Percentiles rank a stretch among this genome's conserved stretches.
These are phyloP conservation scores for Coniella vitis DNA, from an alignment of 2,329 filamentous ascomycete genomes.

Conservation along the genomic window DNA sequence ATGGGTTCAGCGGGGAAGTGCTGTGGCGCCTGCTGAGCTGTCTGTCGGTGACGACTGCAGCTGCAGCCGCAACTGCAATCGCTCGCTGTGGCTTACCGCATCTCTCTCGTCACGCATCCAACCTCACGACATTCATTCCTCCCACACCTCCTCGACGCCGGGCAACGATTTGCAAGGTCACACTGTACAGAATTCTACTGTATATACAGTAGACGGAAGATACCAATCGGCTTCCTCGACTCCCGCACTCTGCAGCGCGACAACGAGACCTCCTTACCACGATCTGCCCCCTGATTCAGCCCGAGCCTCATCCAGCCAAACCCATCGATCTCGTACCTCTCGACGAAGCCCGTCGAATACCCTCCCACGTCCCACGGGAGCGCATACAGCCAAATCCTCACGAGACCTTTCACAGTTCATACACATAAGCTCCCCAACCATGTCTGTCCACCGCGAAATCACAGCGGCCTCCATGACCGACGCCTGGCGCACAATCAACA, in stretches of 20 bases:
- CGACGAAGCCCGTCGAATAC: no score
- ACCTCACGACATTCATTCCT: neutral
- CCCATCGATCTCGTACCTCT: no score
- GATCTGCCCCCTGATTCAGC: neutral
- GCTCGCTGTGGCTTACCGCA: neutral
- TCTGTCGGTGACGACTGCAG: slow-evolving; percentile 5
- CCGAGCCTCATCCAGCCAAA: neutral
- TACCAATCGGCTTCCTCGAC: neutral
- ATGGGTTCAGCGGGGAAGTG: slow-evolving; percentile 2
- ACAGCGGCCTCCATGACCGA: slow-evolving; percentile 53
- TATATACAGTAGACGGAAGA: neutral
- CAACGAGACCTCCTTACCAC: no score
- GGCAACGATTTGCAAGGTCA: neutral
- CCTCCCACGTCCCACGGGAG: no score
- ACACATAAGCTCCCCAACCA: slow-evolving; percentile 26
- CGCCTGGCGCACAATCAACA: slow-evolving; percentile 83
- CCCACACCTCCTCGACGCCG: neutral
- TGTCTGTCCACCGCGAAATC: slow-evolving; percentile 65
- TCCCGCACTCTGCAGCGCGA: neutral
- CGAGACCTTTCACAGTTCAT: no score
- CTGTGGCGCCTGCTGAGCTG: slow-evolving; percentile 5
- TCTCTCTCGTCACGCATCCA: neutral
- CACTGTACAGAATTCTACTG: no score
- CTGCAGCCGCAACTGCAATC: neutral
- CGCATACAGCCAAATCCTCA: no score